Conservation (phyloP, 441 rosid species). For the Macaranga tanarius region DNA sequence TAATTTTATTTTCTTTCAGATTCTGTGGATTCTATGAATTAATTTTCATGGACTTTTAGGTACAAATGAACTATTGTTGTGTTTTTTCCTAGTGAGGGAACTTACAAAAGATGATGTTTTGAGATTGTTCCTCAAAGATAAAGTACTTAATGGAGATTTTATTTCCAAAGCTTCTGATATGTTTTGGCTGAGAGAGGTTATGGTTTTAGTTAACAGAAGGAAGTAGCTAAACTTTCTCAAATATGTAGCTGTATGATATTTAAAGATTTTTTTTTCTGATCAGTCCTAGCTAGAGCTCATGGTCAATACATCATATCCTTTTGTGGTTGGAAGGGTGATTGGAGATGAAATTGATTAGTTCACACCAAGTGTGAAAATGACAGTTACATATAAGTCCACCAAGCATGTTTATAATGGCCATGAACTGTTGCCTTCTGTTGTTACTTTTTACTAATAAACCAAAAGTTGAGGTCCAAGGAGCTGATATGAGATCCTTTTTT, state of each 20-base stretch:
- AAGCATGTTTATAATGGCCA: constrained; percentile 88
- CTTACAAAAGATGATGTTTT: constrained; percentile 66
- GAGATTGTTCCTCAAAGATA: constrained; percentile 68
- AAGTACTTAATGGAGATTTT: constrained; percentile 72
- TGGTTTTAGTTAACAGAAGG: constrained; percentile 37
- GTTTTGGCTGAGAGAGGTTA: constrained; percentile 52
- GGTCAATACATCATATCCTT: constrained; percentile 65
- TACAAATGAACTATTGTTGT: no score
- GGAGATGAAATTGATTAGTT: constrained; percentile 82
- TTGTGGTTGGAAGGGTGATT: constrained; percentile 77
- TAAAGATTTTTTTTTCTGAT: background rate
- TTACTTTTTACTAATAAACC: constrained; percentile 75
- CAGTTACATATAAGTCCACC: constrained; percentile 58
- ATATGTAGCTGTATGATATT: no score
- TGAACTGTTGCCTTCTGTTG: constrained; percentile 73
- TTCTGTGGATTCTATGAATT: no score
- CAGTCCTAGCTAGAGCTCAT: constrained; percentile 16
- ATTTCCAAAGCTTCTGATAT: constrained; percentile 73
- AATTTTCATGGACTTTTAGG: no score
- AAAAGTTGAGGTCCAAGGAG: constrained; percentile 79
- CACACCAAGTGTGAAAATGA: constrained; percentile 59
- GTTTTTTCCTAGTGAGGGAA: constrained; percentile 53
- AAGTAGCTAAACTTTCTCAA: no score
- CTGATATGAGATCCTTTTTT: constrained; percentile 89
- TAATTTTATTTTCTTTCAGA: no score